These are phyloP conservation scores for Thalassiosira exigua DNA, from an alignment of 352 stramenopile genomes.

Conservation along the genomic window DNA sequence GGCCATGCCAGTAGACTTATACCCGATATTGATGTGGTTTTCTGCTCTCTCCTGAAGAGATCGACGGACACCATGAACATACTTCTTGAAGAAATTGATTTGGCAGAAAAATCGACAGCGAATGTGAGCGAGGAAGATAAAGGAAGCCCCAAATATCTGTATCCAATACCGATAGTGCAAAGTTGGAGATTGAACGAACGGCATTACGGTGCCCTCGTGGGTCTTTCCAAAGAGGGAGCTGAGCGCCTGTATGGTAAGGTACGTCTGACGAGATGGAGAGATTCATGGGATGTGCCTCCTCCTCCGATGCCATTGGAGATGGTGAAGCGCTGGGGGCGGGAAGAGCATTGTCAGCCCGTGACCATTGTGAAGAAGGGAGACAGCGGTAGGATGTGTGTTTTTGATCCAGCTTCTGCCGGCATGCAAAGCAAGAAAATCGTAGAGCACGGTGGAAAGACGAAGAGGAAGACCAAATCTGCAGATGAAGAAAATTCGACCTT, in stretches of 20 bases:
- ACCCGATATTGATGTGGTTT: constrained; percentile 46
- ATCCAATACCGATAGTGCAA: constrained; percentile 50
- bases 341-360: constrained; percentile 42
- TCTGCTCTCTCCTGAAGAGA: constrained; percentile 43
- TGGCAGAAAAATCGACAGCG: constrained; percentile 17
- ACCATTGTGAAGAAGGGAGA: constrained; percentile 39
- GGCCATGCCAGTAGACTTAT: neutral
- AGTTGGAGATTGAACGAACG: constrained; percentile 89
- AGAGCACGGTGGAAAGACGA: constrained; percentile 36
- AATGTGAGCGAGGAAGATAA: neutral
- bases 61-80: constrained; percentile 50
- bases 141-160: constrained; percentile 23
- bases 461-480: neutral
- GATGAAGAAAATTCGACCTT: constrained; percentile 11
- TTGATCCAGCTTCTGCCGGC: constrained; percentile 10
- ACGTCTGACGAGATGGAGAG: constrained; percentile 88
- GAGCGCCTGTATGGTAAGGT: constrained; percentile 88
- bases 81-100: constrained; percentile 44
- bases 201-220: constrained; percentile 89
- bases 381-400: constrained; percentile 21
- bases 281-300: constrained; percentile 55
- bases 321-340: constrained; percentile 37
- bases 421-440: constrained; percentile 21
- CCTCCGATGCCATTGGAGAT: constrained; percentile 55
- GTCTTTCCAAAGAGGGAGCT: constrained; percentile 89